phyloP scores from a whole-genome alignment of 2,329 filamentous ascomycete species.

The Penicillium sp. region DNA sequence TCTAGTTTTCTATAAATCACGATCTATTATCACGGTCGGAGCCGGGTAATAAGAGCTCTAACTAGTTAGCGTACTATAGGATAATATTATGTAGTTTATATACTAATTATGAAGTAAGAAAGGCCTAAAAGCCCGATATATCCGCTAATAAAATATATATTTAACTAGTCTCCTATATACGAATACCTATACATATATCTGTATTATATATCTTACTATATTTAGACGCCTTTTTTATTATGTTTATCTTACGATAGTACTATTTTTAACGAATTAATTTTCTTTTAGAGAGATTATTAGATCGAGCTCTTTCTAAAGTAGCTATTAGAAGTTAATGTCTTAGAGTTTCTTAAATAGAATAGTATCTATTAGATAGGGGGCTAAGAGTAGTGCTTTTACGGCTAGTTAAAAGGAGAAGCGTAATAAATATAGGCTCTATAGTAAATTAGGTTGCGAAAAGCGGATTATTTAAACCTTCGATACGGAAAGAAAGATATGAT shows the following conservation, averaged over 20 bases:
- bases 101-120: background rate
- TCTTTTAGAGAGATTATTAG: too few species aligned
- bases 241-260: background rate
- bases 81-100: background rate
- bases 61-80: background rate
- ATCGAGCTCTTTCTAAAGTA: too few species aligned
- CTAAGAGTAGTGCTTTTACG: too few species aligned
- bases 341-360: background rate
- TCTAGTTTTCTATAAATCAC: slow-evolving; percentile 1
- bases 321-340: too few species aligned
- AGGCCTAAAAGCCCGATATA: background rate
- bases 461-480: too few species aligned
- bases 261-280: too few species aligned
- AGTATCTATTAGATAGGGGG: too few species aligned
- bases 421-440: too few species aligned
- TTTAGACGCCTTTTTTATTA: slow-evolving; percentile 18
- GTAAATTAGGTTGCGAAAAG: too few species aligned
- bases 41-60: slow-evolving; percentile 7
- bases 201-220: slow-evolving; percentile 21
- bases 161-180: slow-evolving; percentile 22
- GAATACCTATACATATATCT: slow-evolving; percentile 28
- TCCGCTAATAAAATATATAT: slow-evolving; percentile 3
- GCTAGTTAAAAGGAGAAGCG: too few species aligned
- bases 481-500: too few species aligned
- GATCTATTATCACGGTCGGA: slow-evolving; percentile 3